Conservation (phyloP, 2,329 filamentous ascomycete genomes). For the Remersonia thermophila region DNA sequence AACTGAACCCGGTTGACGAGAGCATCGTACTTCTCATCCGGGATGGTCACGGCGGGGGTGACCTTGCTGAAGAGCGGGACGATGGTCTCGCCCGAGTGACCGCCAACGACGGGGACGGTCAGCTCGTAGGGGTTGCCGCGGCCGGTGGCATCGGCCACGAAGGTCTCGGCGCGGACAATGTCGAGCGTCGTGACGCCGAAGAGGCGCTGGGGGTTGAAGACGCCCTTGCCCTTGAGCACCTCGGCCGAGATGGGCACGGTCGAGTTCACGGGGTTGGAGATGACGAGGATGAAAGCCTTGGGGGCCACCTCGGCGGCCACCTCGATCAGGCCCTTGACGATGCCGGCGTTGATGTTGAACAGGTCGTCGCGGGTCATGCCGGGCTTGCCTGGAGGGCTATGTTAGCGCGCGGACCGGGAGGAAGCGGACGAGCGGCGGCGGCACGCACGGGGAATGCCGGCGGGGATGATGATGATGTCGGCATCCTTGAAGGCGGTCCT, state of each 20-base stretch:
- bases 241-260: slow-evolving; percentile 96
- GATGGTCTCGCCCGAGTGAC: slow-evolving; percentile 96
- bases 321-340: slow-evolving; percentile 88
- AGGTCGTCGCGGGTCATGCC: slow-evolving; percentile 99
- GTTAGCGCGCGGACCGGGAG: not conserved
- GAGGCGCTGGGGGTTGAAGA: slow-evolving; percentile 90
- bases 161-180: slow-evolving; percentile 95
- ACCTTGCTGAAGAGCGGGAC: slow-evolving; percentile 94
- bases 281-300: slow-evolving; percentile 90
- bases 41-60: slow-evolving; percentile 66
- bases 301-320: slow-evolving; percentile 76
- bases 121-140: slow-evolving; percentile 72
- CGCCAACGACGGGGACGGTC: slow-evolving; percentile 84
- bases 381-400: slow-evolving; percentile 64
- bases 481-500: slow-evolving; percentile 83
- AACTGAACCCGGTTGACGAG: slow-evolving; percentile 95
- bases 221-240: slow-evolving; percentile 82
- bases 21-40: slow-evolving; percentile 78
- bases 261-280: slow-evolving; percentile 99
- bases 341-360: slow-evolving; percentile 99
- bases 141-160: slow-evolving; percentile 75
- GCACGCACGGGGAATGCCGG: slow-evolving; percentile 88
- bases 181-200: slow-evolving; percentile 99
- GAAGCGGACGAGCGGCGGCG: too few species aligned
- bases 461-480: slow-evolving; percentile 93